Evolutionary conservation across 768 basidiomycete genomes (phyloP).

Genomic region (Leucosporidium scottii): DNA sequence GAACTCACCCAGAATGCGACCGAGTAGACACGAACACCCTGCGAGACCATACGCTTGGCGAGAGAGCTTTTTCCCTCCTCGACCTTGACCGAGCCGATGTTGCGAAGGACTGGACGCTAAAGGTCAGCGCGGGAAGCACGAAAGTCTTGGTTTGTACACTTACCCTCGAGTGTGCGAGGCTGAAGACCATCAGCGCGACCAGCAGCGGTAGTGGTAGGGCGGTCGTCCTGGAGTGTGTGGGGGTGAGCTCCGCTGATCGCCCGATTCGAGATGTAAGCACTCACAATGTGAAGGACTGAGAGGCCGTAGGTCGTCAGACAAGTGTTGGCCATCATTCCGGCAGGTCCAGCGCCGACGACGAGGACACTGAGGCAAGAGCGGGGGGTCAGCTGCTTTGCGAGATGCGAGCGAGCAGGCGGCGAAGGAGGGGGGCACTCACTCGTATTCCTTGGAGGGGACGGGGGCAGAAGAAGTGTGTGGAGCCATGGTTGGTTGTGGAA

Average conservation of each 20-base stretch:
- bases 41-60: conserved; percentile 36
- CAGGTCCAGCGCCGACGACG: too few species aligned
- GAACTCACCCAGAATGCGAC: conserved; percentile 36
- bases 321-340: conserved; percentile 34
- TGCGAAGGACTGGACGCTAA: conserved; percentile 26
- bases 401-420: too few species aligned
- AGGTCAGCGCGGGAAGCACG: background rate
- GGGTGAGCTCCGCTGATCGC: conserved; percentile 5
- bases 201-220: conserved; percentile 5
- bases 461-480: conserved; percentile 13
- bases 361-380: conserved; percentile 8
- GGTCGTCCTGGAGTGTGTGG: conserved; percentile 1
- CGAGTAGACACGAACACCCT: conserved; percentile 37
- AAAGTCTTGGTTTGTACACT: background rate
- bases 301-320: conserved; percentile 35
- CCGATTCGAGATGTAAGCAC: background rate
- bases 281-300: conserved; percentile 35
- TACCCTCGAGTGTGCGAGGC: conserved; percentile 34
- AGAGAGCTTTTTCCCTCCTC: conserved; percentile 32
- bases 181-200: conserved; percentile 36
- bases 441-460: conserved; percentile 14
- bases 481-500: conserved; percentile 9
- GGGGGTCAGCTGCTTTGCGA: background rate
- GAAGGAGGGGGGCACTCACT: conserved; percentile 3
- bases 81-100: conserved; percentile 32